Conservation (phyloP, 2,329 filamentous ascomycete genomes). For the Ophiostoma piceae region DNA sequence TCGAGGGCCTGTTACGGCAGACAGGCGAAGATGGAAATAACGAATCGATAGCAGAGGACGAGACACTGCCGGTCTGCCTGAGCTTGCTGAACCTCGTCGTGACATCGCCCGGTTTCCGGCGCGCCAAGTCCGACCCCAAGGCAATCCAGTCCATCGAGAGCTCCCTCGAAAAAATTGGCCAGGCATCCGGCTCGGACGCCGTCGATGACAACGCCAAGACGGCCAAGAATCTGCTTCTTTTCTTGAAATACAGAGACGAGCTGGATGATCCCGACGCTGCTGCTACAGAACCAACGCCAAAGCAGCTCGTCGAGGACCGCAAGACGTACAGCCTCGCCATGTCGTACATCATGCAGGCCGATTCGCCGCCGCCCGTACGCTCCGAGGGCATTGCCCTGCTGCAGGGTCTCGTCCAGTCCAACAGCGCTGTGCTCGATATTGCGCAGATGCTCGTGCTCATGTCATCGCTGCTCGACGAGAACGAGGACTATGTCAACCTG, state of each 20-base stretch:
- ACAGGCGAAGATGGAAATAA: slow-evolving; percentile 32
- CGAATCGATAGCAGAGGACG: slow-evolving; percentile 37
- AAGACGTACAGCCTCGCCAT: slow-evolving; percentile 59
- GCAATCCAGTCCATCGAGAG: slow-evolving; percentile 44
- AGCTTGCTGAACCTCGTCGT: slow-evolving; percentile 58
- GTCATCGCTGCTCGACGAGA: slow-evolving; percentile 58
- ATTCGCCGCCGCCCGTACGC: slow-evolving; percentile 61
- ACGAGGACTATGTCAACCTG: slow-evolving; percentile 67
- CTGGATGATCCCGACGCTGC: slow-evolving; percentile 42
- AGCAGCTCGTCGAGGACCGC: slow-evolving; percentile 53
- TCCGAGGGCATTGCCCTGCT: slow-evolving; percentile 60
- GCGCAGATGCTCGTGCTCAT: slow-evolving; percentile 59
- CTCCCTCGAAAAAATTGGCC: slow-evolving; percentile 44
- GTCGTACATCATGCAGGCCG: slow-evolving; percentile 56
- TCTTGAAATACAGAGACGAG: slow-evolving; percentile 53
- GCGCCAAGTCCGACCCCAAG: slow-evolving; percentile 40
- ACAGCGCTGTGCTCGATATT: slow-evolving; percentile 60
- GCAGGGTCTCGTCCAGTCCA: slow-evolving; percentile 50
- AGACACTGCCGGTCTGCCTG: slow-evolving; percentile 49
- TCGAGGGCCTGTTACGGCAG: slow-evolving; percentile 53
- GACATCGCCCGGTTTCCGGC: slow-evolving; percentile 53
- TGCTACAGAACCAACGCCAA: slow-evolving; percentile 32
- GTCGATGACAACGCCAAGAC: slow-evolving; percentile 45
- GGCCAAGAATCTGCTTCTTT: slow-evolving; percentile 50
- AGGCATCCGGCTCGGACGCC: slow-evolving; percentile 30